Base-by-base conservation (phyloP, 2,329 filamentous ascomycete species). In the Nothophoma quercina region DNA sequence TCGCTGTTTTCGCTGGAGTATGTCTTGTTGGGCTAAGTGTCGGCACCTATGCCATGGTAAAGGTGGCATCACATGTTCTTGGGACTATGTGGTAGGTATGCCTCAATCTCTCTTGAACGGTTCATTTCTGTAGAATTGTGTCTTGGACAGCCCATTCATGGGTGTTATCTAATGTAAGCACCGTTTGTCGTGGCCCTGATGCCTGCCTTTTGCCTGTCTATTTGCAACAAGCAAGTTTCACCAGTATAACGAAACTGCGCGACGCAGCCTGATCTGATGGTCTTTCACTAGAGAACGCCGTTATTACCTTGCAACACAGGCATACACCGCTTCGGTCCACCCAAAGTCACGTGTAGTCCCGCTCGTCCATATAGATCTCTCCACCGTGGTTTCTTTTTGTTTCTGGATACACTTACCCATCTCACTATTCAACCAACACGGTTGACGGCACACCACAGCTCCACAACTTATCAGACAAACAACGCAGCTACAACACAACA, bases 1-100 rank as follows among this genome's bases (percentile, higher is more conserved):
- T 85, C 45, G 59, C 78, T 3, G 62, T 81, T 8, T 79, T 73
- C 12, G 51, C 69, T 7, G 70, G 66, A 5, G 53, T 67, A 1
- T 79, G 72, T 15, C 46, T 70, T 8, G 69, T 65, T 4, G 56
- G 64, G 4, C 21, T 72, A 19, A 62, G 63, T 4, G 21, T 70
- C 9, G 67, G 69, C 0, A 57, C 58, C 1, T 68, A 64, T 49
- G 55, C 55, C 4, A 60, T 59, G 2, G 42, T 71, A 8, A 74
- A 64, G 63, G 45, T 68, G 18, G 62, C 60, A 18, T 64, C 59
- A 2, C 46, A 51, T 9, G 26, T 71, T 16, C 44, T 60, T 35
- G 56, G 38, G 28, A 55, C 50, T 33, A 51, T 60, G 48, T 65
- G 63, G 61, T 67, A 55, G 29, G 21, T 3, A 6, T 26, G 18